phyloP scores from a whole-genome alignment of 306 rosid species.

The Pyrus bretschneideri region DNA sequence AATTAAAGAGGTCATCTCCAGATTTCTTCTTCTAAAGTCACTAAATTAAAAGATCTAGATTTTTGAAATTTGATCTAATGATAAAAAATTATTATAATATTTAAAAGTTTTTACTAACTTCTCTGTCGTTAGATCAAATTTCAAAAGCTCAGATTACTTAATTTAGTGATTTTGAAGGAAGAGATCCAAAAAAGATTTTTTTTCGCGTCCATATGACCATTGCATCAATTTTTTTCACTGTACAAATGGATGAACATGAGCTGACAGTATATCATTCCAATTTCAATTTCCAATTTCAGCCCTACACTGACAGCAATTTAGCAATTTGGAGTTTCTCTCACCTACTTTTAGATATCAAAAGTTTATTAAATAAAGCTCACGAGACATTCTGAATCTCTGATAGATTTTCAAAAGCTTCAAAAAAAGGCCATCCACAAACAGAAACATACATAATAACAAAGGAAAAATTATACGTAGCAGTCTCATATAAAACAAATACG shows the following conservation, averaged over 20 bases:
- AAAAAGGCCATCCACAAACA: conserved; percentile 61
- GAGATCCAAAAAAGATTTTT: too few relatives aligned
- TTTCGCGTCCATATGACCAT: too few relatives aligned
- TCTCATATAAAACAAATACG: conserved; percentile 40
- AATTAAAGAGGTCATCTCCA: background rate
- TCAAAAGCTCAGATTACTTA: too few relatives aligned
- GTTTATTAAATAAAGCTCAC: conserved; percentile 26
- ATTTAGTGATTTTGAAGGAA: too few relatives aligned
- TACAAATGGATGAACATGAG: conserved; percentile 20
- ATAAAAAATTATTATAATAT: too few relatives aligned
- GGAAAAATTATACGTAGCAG: conserved; percentile 19
- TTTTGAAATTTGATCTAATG: too few relatives aligned
- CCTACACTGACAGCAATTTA: conserved; percentile 21
- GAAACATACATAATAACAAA: background rate
- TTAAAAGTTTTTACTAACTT: too few relatives aligned
- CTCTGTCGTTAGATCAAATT: too few relatives aligned
- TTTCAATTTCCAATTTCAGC: conserved; percentile 16
- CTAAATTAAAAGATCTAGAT: too few relatives aligned
- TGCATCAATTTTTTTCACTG: conserved; percentile 28
- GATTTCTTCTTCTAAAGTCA: too few relatives aligned
- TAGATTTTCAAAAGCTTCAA: conserved; percentile 23
- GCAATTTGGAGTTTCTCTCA: background rate
- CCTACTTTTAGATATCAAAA: background rate
- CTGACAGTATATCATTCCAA: conserved; percentile 12
- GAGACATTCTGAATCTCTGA: conserved; percentile 8